phyloP scores from a whole-genome alignment of 805 yeast genomes.

The Candida dendrica region DNA sequence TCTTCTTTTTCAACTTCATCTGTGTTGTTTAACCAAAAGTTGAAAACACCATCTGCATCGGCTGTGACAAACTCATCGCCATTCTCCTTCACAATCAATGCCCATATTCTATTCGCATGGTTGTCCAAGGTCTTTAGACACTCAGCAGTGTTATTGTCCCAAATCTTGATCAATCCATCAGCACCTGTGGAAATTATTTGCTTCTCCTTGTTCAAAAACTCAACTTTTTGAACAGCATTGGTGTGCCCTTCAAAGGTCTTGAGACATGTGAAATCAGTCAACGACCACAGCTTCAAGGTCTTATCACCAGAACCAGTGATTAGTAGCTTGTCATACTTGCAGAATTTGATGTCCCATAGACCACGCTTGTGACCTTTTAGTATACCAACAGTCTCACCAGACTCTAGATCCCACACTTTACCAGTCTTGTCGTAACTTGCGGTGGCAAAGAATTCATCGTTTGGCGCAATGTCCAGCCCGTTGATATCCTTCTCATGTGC shows the following conservation, averaged over 20 bases:
- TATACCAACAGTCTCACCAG: conserved; percentile 84
- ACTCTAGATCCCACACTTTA: conserved; percentile 77
- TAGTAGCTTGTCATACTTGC: conserved; percentile 67
- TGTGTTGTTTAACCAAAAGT: conserved; percentile 84
- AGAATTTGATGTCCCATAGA: conserved; percentile 84
- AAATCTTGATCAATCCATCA: conserved; percentile 86
- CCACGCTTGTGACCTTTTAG: conserved; percentile 91
- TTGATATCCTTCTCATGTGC: conserved; percentile 98
- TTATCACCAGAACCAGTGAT: conserved; percentile 92
- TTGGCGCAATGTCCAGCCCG: conserved; percentile 82
- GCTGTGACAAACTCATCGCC: conserved; percentile 74
- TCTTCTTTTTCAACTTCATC: conserved; percentile 56
- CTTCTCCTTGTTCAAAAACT: conserved; percentile 57
- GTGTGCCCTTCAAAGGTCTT: conserved; percentile 92
- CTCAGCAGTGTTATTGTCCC: conserved; percentile 79
- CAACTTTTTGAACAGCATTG: conserved; percentile 80
- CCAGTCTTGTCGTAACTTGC: conserved; percentile 92
- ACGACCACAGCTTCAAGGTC: conserved; percentile 82
- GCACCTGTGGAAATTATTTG: conserved; percentile 79
- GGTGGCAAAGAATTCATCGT: conserved; percentile 81
- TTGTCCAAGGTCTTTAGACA: conserved; percentile 81
- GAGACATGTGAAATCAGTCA: conserved; percentile 65
- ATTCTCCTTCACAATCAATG: conserved; percentile 58
- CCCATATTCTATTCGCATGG: conserved; percentile 94
- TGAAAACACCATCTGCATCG: conserved; percentile 91